Base-by-base conservation (phyloP, 441 rosid species). In the Croton laevigatus region DNA sequence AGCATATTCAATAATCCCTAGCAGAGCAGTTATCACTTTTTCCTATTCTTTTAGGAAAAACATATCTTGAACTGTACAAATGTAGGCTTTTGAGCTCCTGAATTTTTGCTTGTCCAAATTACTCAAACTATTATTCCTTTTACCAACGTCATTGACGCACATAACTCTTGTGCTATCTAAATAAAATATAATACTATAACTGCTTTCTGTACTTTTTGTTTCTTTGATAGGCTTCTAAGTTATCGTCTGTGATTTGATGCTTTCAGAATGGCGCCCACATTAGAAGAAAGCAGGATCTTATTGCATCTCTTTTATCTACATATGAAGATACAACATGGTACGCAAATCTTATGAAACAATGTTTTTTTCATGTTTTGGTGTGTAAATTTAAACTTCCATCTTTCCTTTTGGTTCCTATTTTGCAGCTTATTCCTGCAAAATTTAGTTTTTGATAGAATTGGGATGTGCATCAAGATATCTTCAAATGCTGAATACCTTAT, bases 271-370 rank as follows among this genome's bases (percentile, higher is more conserved):
- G 77, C 73, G 71, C 72, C 55, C 75, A 74, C 19, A 79, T 87
- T 75, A 74, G 83, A 75, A 89, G 90, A 81, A 94, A 94, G 84
- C 79, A 80, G 69, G 87, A 90, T 75, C 82, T 91, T 67, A 76
- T 89, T 49, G 76, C 78, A 66, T 81, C 81, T 75, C 81, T 92
- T 75, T 81, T 81, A 44, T 83, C 86, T 70, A 79, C 59, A 63
- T 86, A 81, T 76, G 76, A 79, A 60, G 89, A 82, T 74, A 88
- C 86, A 72, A 69, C 71, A 51, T 80, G 97, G 97, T 89, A 80
- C 44, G 66, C 66, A 61, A 67, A 64, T 76, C 48, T 60, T 73
- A 37, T 38, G 19, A 40, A 52, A 23, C 49, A 51, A 16, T 65
- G 20, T 44, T 51, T 62, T 70, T 13, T 57, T 58, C 34, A 14